phyloP scores from a whole-genome alignment of 1,284 basidiomycete genomes.

The Marasmius fiardii region DNA sequence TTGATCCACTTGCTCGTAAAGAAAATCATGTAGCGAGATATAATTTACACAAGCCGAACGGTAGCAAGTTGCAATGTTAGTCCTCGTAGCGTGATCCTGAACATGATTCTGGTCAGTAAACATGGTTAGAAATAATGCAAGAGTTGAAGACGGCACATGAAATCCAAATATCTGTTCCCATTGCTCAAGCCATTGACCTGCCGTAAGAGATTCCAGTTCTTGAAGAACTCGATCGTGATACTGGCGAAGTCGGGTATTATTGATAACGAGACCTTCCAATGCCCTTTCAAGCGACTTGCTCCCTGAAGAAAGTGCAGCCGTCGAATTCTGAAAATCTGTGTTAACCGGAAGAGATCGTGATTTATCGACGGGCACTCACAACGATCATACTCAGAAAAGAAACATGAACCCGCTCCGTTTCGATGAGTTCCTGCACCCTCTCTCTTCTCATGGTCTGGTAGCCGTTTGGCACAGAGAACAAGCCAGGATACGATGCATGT shows the following conservation, averaged over 20 bases:
- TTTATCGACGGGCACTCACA: constrained; percentile 15
- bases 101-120: not conserved
- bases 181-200: constrained; percentile 15
- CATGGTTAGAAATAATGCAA: not conserved
- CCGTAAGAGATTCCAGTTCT: constrained; percentile 18
- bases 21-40: constrained; percentile 23
- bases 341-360: not conserved
- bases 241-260: constrained; percentile 26
- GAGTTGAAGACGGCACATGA: constrained; percentile 20
- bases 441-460: constrained; percentile 20
- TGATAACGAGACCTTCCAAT: constrained; percentile 30
- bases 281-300: constrained; percentile 22
- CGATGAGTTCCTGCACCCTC: constrained; percentile 27
- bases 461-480: constrained; percentile 28
- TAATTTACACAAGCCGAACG: constrained; percentile 32
- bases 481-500: constrained; percentile 32
- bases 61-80: constrained; percentile 28
- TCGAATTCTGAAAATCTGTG: constrained; percentile 23
- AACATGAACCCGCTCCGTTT: constrained; percentile 29
- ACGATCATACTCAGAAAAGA: constrained; percentile 22
- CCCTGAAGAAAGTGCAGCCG: constrained; percentile 25
- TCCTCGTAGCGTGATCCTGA: constrained; percentile 24
- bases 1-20: constrained; percentile 18
- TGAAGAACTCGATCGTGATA: constrained; percentile 30
- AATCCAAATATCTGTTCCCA: constrained; percentile 32